Conservation (phyloP, 352 stramenopile genomes). For the Peronospora farinosa region DNA sequence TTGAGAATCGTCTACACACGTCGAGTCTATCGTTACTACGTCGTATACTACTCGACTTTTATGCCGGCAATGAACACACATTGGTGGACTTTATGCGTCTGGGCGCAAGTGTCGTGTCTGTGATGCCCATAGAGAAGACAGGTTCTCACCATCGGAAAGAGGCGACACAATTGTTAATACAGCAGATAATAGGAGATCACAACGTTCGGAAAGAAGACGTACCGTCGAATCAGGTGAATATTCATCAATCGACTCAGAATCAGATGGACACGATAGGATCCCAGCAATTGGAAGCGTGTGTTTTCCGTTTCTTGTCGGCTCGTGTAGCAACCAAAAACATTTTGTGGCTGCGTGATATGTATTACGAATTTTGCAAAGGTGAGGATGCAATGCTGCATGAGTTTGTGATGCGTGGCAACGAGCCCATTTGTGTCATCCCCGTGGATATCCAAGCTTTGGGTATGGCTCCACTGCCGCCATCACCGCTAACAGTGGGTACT, state of each 20-base stretch:
- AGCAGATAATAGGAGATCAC: not conserved
- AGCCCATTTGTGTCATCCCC: constrained; percentile 27
- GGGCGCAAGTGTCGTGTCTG: constrained; percentile 24
- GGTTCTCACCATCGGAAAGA: constrained; percentile 1
- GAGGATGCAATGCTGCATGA: constrained; percentile 16
- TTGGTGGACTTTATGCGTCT: constrained; percentile 33
- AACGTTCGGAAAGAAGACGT: not conserved
- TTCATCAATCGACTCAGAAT: not conserved
- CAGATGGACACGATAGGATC: not conserved
- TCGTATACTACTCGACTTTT: constrained; percentile 28
- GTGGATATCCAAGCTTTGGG: constrained; percentile 19
- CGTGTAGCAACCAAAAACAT: constrained; percentile 40
- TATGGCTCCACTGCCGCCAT: constrained; percentile 7
- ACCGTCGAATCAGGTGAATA: too few species aligned
- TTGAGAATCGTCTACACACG: constrained; percentile 28
- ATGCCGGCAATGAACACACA: constrained; percentile 21
- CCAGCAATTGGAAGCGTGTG: constrained; percentile 1
- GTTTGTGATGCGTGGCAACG: constrained; percentile 19
- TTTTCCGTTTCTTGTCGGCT: constrained; percentile 21
- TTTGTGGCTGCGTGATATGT: constrained; percentile 28
- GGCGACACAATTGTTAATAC: constrained; percentile 17
- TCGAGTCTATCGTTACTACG: constrained; percentile 25
- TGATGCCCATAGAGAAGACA: constrained; percentile 23
- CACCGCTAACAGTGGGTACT: not conserved
- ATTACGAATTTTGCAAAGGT: constrained; percentile 27